phyloP scores from a whole-genome alignment of 1,284 basidiomycete genomes.

The Psilocybe mexicana region DNA sequence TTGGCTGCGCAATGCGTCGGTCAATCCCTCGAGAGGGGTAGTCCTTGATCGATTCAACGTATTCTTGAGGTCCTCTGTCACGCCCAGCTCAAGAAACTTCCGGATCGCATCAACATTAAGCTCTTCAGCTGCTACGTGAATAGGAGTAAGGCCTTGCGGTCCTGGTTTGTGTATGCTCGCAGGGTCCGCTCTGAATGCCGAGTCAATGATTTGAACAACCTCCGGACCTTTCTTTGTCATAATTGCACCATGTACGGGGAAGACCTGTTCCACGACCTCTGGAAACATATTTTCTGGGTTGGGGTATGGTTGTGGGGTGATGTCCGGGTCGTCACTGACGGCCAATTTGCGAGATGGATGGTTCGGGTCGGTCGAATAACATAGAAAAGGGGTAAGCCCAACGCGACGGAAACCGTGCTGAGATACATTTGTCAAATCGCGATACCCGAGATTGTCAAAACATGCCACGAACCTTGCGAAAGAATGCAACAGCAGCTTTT shows the following conservation, averaged over 20 bases:
- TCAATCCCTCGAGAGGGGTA: too few relatives aligned
- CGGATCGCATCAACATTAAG: conserved; percentile 10
- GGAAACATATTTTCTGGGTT: neutral
- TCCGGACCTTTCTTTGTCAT: neutral
- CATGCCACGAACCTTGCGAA: too few relatives aligned
- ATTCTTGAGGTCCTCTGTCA: conserved; percentile 7
- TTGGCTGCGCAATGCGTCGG: too few relatives aligned
- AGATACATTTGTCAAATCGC: too few relatives aligned
- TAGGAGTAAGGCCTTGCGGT: conserved; percentile 5
- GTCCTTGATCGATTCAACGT: too few relatives aligned
- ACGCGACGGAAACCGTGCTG: conserved; percentile 29
- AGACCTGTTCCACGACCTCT: neutral
- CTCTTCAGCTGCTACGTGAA: conserved; percentile 6
- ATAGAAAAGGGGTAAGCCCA: conserved; percentile 28
- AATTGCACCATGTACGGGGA: neutral
- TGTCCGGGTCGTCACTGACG: conserved; percentile 19
- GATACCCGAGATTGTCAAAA: too few relatives aligned
- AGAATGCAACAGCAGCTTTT: too few relatives aligned
- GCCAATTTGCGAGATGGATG: conserved; percentile 27
- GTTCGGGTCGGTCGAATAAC: conserved; percentile 22
- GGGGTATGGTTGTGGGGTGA: neutral
- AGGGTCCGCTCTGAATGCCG: conserved; percentile 2
- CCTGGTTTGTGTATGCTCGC: conserved; percentile 1
- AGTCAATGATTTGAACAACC: neutral
- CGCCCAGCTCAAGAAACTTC: conserved; percentile 4